Evolutionary conservation across 73 alveolate genomes (phyloP).

Genomic region (Diophrys appendiculata): DNA sequence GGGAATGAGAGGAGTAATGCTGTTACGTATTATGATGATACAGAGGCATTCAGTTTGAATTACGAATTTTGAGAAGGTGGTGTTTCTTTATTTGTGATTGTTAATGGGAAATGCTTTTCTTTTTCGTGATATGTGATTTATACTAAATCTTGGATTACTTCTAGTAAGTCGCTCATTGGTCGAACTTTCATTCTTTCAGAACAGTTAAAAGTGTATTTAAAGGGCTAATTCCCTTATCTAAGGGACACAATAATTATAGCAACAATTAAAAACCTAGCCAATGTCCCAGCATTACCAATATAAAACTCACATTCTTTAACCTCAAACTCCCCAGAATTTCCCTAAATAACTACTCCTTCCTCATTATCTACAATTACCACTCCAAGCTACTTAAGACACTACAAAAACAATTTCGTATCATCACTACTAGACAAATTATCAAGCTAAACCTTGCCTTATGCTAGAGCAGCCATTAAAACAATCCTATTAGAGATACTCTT

Average conservation of each 20-base stretch:
- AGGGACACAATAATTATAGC: too few relatives aligned
- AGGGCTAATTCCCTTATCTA: too few relatives aligned
- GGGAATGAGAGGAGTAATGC: background rate
- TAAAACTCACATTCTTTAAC: slow-evolving; percentile 20
- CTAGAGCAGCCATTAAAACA: background rate
- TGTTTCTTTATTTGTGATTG: background rate
- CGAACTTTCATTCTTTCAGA: slow-evolving; percentile 56
- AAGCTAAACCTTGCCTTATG: slow-evolving; percentile 22
- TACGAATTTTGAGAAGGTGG: background rate
- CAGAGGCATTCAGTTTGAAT: background rate
- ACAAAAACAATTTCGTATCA: slow-evolving; percentile 39
- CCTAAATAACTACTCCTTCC: background rate
- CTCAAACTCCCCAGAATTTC: slow-evolving; percentile 30
- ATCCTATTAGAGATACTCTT: background rate
- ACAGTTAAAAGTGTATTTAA: too few relatives aligned
- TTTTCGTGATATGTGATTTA: background rate
- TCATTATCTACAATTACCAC: slow-evolving; percentile 18
- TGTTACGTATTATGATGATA: background rate
- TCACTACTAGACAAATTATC: slow-evolving; percentile 32
- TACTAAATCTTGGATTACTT: slow-evolving; percentile 12
- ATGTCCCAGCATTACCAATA: slow-evolving; percentile 54
- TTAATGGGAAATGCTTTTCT: background rate
- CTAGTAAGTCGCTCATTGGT: slow-evolving; percentile 43
- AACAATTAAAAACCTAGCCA: slow-evolving; percentile 49
- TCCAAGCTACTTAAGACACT: slow-evolving; percentile 13